Conservation (phyloP, 2,329 filamentous ascomycete species). For the Acephala macrosclerotiorum region DNA sequence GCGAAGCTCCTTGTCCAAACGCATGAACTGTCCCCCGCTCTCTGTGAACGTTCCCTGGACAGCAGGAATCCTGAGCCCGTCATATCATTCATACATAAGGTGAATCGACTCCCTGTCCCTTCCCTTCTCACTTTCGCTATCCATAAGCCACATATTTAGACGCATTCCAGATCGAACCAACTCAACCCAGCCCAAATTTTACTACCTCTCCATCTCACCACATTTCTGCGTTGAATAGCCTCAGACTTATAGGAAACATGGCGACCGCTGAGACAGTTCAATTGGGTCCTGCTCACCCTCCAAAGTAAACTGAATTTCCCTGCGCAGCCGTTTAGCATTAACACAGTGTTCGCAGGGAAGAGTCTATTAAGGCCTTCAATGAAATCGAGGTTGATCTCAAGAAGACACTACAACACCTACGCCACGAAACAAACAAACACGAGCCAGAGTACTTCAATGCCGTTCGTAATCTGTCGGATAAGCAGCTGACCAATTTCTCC, state of each 20-base stretch:
- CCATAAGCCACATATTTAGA: background rate
- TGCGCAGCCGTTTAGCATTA: too few species aligned
- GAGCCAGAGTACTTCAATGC: conserved; percentile 63
- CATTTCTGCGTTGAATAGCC: background rate
- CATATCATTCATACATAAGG: conserved; percentile 1
- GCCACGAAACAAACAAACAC: conserved; percentile 58
- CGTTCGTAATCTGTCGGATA: conserved; percentile 43
- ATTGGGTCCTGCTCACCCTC: conserved; percentile 48
- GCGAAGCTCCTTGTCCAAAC: background rate
- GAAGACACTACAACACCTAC: conserved; percentile 56
- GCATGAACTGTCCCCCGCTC: background rate
- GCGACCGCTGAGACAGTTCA: conserved; percentile 57
- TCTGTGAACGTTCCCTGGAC: background rate
- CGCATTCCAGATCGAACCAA: background rate
- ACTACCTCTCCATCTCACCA: background rate
- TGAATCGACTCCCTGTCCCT: background rate
- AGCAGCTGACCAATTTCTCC: conserved; percentile 42
- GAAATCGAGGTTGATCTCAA: conserved; percentile 60
- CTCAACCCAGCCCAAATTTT: background rate
- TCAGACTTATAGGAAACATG: conserved; percentile 31
- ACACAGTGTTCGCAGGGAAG: conserved; percentile 48
- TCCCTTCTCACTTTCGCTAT: background rate
- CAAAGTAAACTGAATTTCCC: conserved; percentile 47
- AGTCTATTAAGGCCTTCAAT: conserved; percentile 57
- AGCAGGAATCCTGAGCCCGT: conserved; percentile 1